Conservation (phyloP, 768 basidiomycete genomes). For the Steccherinum ochraceum region DNA sequence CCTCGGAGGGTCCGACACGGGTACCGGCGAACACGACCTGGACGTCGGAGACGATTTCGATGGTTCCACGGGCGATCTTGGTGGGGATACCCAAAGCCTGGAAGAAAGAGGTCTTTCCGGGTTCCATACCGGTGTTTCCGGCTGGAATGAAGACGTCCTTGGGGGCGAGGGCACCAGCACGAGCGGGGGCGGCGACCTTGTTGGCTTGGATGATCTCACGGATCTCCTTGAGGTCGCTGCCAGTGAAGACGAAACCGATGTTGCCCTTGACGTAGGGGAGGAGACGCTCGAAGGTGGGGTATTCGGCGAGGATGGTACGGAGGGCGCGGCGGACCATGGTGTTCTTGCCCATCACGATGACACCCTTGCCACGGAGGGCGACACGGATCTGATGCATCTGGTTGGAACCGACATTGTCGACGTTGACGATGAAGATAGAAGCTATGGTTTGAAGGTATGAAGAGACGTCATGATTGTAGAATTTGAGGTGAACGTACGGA, state of each 20-base stretch:
- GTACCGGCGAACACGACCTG: conserved; percentile 90
- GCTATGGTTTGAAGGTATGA: too few relatives aligned
- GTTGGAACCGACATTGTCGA: conserved; percentile 99
- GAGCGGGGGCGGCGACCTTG: conserved; percentile 97
- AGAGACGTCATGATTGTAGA: too few relatives aligned
- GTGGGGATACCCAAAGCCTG: conserved; percentile 99
- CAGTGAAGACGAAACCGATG: conserved; percentile 98
- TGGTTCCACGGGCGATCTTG: conserved; percentile 99
- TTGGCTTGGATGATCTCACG: conserved; percentile 92
- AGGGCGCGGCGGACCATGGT: conserved; percentile 99
- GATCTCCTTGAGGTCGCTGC: conserved; percentile 86
- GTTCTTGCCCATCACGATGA: conserved; percentile 99
- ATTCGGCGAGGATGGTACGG: conserved; percentile 82
- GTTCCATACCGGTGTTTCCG: conserved; percentile 99
- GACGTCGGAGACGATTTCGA: conserved; percentile 97
- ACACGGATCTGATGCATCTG: conserved; percentile 99
- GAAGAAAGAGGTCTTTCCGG: conserved; percentile 99
- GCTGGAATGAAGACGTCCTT: conserved; percentile 89
- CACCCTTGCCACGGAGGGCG: conserved; percentile 91
- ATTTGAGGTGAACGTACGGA: conserved; percentile 49
- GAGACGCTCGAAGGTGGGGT: conserved; percentile 93
- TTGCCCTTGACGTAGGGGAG: conserved; percentile 95
- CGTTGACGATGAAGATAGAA: conserved; percentile 98
- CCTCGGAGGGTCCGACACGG: conserved; percentile 96
- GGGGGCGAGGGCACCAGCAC: conserved; percentile 95